Evolutionary conservation across 2,329 filamentous ascomycete genomes (phyloP).

Genomic region (Ceratocystis papillata): DNA sequence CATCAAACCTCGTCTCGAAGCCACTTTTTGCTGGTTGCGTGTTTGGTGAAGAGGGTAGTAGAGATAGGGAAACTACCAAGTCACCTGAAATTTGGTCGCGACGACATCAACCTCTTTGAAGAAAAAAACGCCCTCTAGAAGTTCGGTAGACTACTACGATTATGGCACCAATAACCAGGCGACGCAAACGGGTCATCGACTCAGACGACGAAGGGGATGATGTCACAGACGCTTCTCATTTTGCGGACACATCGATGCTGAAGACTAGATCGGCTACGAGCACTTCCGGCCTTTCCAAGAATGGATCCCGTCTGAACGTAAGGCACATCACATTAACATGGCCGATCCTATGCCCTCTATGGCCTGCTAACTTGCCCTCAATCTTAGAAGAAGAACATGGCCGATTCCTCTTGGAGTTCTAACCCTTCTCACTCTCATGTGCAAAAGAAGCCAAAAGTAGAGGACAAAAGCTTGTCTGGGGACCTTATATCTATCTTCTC

Average conservation of each 20-base stretch:
- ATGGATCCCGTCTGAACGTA: slow-evolving; percentile 26
- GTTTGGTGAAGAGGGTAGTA: background rate
- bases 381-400: slow-evolving; percentile 26
- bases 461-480: slow-evolving; percentile 44
- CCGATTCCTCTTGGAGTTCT: slow-evolving; percentile 39
- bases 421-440: slow-evolving; percentile 34
- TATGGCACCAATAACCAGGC: slow-evolving; percentile 50
- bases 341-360: background rate
- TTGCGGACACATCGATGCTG: slow-evolving; percentile 42
- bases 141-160: background rate
- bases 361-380: slow-evolving; percentile 19
- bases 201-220: slow-evolving; percentile 42
- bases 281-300: slow-evolving; percentile 37
- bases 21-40: background rate
- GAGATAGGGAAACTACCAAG: background rate
- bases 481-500: slow-evolving; percentile 52
- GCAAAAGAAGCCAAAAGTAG: slow-evolving; percentile 36
- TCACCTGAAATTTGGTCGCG: background rate
- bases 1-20: background rate
- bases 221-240: slow-evolving; percentile 40
- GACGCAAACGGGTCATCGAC: slow-evolving; percentile 45
- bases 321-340: background rate
- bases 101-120: background rate
- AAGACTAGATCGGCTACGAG: slow-evolving; percentile 31
- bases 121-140: background rate